Percentiles rank a stretch among this genome's conserved stretches.
phyloP scores from a whole-genome alignment of 805 yeast species.

The Candida golubevii region DNA sequence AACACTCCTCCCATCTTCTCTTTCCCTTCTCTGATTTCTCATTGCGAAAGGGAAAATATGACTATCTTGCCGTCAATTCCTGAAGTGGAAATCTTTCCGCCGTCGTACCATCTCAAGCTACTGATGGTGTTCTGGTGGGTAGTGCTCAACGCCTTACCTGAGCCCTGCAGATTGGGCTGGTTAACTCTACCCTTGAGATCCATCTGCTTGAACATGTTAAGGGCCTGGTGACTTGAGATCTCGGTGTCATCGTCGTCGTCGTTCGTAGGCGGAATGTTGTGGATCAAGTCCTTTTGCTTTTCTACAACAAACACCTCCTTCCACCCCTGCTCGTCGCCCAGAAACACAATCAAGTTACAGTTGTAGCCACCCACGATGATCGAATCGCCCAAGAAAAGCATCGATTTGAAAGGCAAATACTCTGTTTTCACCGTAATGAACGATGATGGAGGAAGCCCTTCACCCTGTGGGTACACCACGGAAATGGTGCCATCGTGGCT shows the following conservation, averaged over 20 bases:
- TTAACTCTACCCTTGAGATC: constrained; percentile 85
- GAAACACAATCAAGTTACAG: constrained; percentile 82
- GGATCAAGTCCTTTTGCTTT: constrained; percentile 37
- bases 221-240: constrained; percentile 67
- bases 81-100: constrained; percentile 53
- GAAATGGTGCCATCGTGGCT: constrained; percentile 85
- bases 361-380: constrained; percentile 89
- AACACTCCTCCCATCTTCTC: not conserved
- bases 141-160: constrained; percentile 51
- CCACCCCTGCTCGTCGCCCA: constrained; percentile 66
- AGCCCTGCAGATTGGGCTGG: constrained; percentile 28
- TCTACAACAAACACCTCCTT: constrained; percentile 56
- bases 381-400: constrained; percentile 63
- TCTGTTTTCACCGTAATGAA: constrained; percentile 57
- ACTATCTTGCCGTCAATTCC: constrained; percentile 94
- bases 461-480: constrained; percentile 74
- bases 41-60: constrained; percentile 42
- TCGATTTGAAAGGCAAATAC: constrained; percentile 74
- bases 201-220: constrained; percentile 91
- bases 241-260: constrained; percentile 45
- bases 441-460: constrained; percentile 56
- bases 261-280: constrained; percentile 42
- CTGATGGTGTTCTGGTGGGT: constrained; percentile 90
- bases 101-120: constrained; percentile 48
- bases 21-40: not conserved